phyloP scores from a whole-genome alignment of 139 green algal species.

The Pleodorina starrii region DNA sequence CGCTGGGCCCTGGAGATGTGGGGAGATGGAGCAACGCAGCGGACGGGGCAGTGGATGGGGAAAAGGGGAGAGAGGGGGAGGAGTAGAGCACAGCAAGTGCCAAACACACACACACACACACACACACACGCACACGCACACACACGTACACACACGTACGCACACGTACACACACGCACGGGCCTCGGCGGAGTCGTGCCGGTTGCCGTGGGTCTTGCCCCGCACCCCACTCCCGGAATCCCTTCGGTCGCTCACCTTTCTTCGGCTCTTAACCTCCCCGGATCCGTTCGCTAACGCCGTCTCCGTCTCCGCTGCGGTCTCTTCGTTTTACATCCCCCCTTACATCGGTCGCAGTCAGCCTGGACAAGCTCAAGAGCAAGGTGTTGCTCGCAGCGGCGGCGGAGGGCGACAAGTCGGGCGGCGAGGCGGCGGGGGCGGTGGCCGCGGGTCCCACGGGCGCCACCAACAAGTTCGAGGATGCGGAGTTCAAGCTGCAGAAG shows the following conservation, averaged over 20 bases:
- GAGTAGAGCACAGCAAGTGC: too few relatives aligned
- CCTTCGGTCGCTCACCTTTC: background rate
- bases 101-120: too few relatives aligned
- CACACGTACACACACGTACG: too few relatives aligned
- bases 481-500: constrained; percentile 46
- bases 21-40: too few relatives aligned
- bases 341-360: constrained; percentile 42
- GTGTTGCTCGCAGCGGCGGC: background rate
- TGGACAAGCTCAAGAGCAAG: constrained; percentile 45
- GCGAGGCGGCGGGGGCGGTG: background rate
- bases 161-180: too few relatives aligned
- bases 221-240: too few relatives aligned
- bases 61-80: too few relatives aligned
- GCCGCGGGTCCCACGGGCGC: background rate
- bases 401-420: background rate
- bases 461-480: constrained; percentile 35
- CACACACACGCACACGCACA: too few relatives aligned
- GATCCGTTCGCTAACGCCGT: background rate
- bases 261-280: background rate
- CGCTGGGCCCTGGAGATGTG: too few relatives aligned
- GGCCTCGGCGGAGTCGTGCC: too few relatives aligned
- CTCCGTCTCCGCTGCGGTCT: background rate
- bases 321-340: background rate
- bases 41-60: too few relatives aligned
- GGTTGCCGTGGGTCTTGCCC: too few relatives aligned